Percentiles rank a stretch among this genome's conserved stretches.
These are phyloP conservation scores for Puccinia novopanici DNA, from an alignment of 1,284 basidiomycete species.

Conservation along the genomic window DNA sequence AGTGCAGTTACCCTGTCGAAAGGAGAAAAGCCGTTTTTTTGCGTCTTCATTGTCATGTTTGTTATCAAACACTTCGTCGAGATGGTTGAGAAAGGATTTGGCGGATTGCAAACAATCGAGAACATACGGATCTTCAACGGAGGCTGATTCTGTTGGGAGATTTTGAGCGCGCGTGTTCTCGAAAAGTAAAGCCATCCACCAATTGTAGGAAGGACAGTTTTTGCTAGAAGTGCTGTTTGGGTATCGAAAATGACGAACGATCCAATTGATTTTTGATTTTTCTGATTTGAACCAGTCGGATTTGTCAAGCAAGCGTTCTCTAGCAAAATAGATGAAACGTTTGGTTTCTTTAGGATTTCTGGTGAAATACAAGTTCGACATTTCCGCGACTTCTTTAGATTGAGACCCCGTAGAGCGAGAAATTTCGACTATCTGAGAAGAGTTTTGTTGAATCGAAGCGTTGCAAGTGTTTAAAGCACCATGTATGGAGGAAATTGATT, in stretches of 20 bases:
- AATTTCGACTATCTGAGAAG: not conserved
- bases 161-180: slow-evolving; percentile 1
- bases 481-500: not conserved
- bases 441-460: too few relatives aligned
- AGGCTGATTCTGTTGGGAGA: not conserved
- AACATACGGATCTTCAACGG: slow-evolving; percentile 14
- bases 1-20: not conserved
- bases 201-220: not conserved
- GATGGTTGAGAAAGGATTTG: not conserved
- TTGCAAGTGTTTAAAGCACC: not conserved
- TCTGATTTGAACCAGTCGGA: not conserved
- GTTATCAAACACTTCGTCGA: slow-evolving; percentile 7
- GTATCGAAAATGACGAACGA: not conserved
- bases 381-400: not conserved
- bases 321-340: too few relatives aligned
- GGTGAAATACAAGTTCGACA: not conserved
- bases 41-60: slow-evolving; percentile 10
- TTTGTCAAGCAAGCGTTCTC: too few relatives aligned
- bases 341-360: not conserved
- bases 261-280: slow-evolving; percentile 25
- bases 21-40: not conserved
- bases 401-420: not conserved
- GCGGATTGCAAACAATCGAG: not conserved
- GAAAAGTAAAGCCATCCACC: slow-evolving; percentile 14
- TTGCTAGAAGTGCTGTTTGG: not conserved